These are phyloP conservation scores for Neurospora sp. DNA, from an alignment of 495 filamentous ascomycete species.

Conservation along the genomic window DNA sequence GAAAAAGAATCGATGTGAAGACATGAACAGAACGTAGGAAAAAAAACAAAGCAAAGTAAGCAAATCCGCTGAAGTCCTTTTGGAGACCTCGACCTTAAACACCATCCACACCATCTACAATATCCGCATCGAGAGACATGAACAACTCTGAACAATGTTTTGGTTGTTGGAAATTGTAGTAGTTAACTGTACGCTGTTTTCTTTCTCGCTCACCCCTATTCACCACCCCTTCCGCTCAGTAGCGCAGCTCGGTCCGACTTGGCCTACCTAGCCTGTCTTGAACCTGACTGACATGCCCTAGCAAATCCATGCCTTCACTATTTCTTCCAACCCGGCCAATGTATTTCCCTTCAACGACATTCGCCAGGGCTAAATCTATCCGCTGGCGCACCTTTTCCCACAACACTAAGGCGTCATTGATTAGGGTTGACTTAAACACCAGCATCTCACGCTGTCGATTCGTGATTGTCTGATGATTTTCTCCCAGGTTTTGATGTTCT, in stretches of 20 bases:
- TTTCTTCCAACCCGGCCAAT: background rate
- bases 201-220: background rate
- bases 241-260: background rate
- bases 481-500: background rate
- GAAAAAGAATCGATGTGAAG: background rate
- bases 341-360: background rate
- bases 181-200: background rate
- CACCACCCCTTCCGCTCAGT: background rate
- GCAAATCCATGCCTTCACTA: background rate
- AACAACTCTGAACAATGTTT: background rate
- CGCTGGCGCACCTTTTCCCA: background rate
- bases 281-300: background rate
- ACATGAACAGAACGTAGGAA: background rate
- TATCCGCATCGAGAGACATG: background rate
- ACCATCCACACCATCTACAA: background rate
- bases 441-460: background rate
- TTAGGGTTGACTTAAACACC: background rate
- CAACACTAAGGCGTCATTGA: background rate
- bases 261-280: background rate
- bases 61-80: background rate
- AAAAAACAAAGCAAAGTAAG: background rate
- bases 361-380: background rate
- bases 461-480: background rate
- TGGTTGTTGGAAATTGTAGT: background rate
- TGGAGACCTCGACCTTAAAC: background rate